Evolutionary conservation across 495 filamentous ascomycete genomes (phyloP), one percentile per base, ranked within the genome.

Genomic region (Geopyxis carbonaria): DNA sequence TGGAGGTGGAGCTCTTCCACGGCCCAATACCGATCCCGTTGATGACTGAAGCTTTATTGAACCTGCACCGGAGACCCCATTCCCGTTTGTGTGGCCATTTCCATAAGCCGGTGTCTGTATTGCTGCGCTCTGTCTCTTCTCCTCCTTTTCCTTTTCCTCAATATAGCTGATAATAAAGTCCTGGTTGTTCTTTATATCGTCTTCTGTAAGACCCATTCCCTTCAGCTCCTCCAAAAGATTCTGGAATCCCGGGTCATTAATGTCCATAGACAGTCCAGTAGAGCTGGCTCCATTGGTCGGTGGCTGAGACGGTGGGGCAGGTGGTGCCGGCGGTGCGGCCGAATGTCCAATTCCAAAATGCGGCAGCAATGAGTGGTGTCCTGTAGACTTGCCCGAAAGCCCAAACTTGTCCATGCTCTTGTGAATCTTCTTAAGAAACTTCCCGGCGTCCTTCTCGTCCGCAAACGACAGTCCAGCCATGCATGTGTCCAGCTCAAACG

Each of bases 91-190:
- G 53, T 89, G 70, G 49, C 76, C 76, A 46, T 94, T 78, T 51
- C 84, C 93, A 11, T 76, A 66, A 56, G 85, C 82, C 56, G 92
- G 89, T 47, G 91, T 93, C n/a, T n/a, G n/a, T n/a, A n/a, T n/a
- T n/a, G n/a, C n/a, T n/a, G 35, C 91, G 84, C 33, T 83, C 76
- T 53, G 93, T 83, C 41, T 91, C 18, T 22, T 41, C 79, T 34
- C 44, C 40, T 47, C 60, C 56, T 32, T 60, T 46, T 61, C 60
- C 49, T 66, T 65, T 57, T 89, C 69, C 46, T 76, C 76, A 47
- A 94, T 77, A 51, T 89, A 97, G 13, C 75, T 67, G 58, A 87
- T 82, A 58, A 95, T 97, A 48, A 94, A 95, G 38, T 93, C 87
- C 28, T 84, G 78, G 51, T 94, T 86, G 40, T 91, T 22, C 38